These are phyloP conservation scores for Penicillium sp. DNA, from an alignment of 2,329 filamentous ascomycete genomes.

Conservation along the genomic window DNA sequence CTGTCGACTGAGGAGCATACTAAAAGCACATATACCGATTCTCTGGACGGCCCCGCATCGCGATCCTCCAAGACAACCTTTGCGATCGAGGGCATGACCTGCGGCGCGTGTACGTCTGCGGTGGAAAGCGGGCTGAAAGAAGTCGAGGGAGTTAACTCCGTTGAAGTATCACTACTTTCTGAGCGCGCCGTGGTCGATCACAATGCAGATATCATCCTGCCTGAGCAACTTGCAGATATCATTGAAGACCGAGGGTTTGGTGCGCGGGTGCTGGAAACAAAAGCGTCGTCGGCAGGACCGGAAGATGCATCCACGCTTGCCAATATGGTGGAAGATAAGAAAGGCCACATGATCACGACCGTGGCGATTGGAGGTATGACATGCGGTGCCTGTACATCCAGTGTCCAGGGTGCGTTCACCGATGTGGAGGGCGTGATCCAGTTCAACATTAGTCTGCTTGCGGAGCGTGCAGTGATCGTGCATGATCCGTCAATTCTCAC, in stretches of 20 bases:
- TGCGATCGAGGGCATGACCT: slow-evolving; percentile 84
- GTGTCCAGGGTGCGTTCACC: slow-evolving; percentile 79
- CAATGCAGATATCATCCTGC: slow-evolving; percentile 56
- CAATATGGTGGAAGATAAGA: slow-evolving; percentile 32
- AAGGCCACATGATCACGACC: slow-evolving; percentile 66
- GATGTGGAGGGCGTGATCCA: slow-evolving; percentile 73
- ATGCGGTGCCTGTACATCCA: slow-evolving; percentile 91
- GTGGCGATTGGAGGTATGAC: slow-evolving; percentile 96
- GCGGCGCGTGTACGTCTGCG: slow-evolving; percentile 82
- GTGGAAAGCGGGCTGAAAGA: slow-evolving; percentile 78
- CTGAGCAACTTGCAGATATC: slow-evolving; percentile 56
- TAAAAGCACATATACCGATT: slow-evolving; percentile 33
- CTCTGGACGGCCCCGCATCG: slow-evolving; percentile 23
- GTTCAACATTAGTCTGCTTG: slow-evolving; percentile 93
- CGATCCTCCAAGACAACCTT: slow-evolving; percentile 67
- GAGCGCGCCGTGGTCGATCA: slow-evolving; percentile 85
- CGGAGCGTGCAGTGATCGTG: slow-evolving; percentile 83
- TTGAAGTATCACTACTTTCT: slow-evolving; percentile 79
- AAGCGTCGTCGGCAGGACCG: slow-evolving; percentile 40
- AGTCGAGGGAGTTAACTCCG: slow-evolving; percentile 68
- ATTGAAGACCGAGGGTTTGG: slow-evolving; percentile 74
- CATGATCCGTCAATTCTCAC: slow-evolving; percentile 73
- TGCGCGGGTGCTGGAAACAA: slow-evolving; percentile 71
- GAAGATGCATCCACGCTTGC: slow-evolving; percentile 33
- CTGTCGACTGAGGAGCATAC: slow-evolving; percentile 68